Base-by-base conservation (phyloP, 306 rosid species). In the Dryas drummondii region DNA sequence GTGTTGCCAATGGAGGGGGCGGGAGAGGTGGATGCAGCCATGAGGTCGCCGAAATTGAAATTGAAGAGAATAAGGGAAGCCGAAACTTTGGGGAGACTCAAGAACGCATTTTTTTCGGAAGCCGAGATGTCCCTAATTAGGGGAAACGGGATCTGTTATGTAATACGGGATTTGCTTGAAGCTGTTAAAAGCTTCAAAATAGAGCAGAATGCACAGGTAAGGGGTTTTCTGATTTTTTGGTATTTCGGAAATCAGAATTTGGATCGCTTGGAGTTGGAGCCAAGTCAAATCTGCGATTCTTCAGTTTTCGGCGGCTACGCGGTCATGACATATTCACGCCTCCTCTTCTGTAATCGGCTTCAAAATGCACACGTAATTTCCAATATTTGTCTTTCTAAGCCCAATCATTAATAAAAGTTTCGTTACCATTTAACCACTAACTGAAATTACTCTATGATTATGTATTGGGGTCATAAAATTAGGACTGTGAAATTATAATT, bases 1-100 rank as follows among this genome's bases (percentile, higher is more conserved):
- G 97, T 79, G 41, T 86, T 93, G 71, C 89, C 93, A 53, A 86
- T 82, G 54, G 94, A 72, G 6, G 79, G 87, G 9, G 88, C 65
- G 47, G 82, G 78, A 45, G 90, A 71, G 68, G 70, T 57, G 32
- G 91, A 61, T 1, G 87, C 79, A 49, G 85, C 81, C 98, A 91
- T 87, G 82, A 63, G 63, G 53, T 51, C 78, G 53, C 6, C 71
- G 37, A 50, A 75, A 75, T 49, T 32, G 48, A 68, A 78, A 75
- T 49, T 32, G 48, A 68, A 78, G 3, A 49, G 47, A 11, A 11
- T 5, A 3, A 13, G 17, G 41, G 26, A 58, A 56, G 47, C 10
- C 71, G 71, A 76, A 71, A 53, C 19, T 37, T 5, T 37, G 68
- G 55, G 44, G 22, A 44, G 73, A 66, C 10, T 73, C 79, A 84